Base-by-base conservation (phyloP, 805 yeast species). In the Candida krabiensis region DNA sequence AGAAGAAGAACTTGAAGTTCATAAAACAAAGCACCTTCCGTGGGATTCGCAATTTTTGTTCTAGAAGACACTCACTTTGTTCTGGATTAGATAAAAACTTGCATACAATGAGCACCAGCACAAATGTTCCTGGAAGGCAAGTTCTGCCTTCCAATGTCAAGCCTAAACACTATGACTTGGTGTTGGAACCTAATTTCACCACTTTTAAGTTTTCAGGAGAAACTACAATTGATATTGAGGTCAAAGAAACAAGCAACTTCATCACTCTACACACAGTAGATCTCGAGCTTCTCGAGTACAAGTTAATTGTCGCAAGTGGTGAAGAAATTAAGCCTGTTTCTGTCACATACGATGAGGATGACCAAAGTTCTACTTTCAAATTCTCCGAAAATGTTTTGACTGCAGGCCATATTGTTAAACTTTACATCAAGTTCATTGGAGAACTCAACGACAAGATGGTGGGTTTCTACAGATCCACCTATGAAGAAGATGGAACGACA, bases 131-230 rank as follows among this genome's bases (percentile, higher is more conserved):
- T 15, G 44, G 47, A 17, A 57, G 63, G 45, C 62, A 60, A 42
- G 49, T 61, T n/a, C 47, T 63, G 23, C 69, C 68, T 27, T 47
- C 53, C 3, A 71, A 78, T 43, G 87, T 90, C 47, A 76, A 74
- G 48, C 97, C 99, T 22, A 54, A 66, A 28, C 89, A 86, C 62
- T 91, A 91, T 61, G 77, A 80, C 41, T 60, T 91, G 30, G 68
- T 79, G 7, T 64, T 80, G 28, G 60, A 57, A 37, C 63, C 64
- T 6, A 24, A 45, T 9, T 47, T 63, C 30, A 63, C 59, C 12
- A 66, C 68, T 24, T 73, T 73, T 55, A 60, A 70, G 16, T 80
- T 71, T 53, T 53, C 56, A 12, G 86, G 87, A 18, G 56, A 55
- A n/a, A 81, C 74, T n/a, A 50, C 54, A 12, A 75, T 85, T 41